Evolutionary conservation across 441 rosid genomes (phyloP).

Genomic region (Gossypium lobatum): DNA sequence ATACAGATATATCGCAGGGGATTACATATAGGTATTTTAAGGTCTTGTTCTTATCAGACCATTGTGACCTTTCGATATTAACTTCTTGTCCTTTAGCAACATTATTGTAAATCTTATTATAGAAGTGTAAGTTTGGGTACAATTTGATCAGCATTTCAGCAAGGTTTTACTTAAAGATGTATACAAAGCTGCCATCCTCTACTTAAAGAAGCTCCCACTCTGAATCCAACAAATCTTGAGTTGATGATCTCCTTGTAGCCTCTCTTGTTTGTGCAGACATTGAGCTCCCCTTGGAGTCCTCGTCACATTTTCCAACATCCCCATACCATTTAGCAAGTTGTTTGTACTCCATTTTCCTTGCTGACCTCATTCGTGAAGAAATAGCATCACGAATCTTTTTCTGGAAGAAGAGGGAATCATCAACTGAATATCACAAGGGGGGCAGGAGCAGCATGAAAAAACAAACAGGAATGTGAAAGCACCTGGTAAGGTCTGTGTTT

Average conservation of each 20-base stretch:
- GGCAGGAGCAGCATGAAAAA: not conserved
- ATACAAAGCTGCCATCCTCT: conserved; percentile 14
- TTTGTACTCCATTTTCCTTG: conserved; percentile 57
- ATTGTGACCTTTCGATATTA: no score
- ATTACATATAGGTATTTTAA: no score
- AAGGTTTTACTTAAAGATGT: conserved; percentile 15
- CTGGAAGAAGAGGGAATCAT: conserved; percentile 16
- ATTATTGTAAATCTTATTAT: no score
- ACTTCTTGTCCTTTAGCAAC: no score
- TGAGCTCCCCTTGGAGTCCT: conserved; percentile 17
- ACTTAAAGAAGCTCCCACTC: conserved; percentile 64
- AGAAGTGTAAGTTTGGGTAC: no score
- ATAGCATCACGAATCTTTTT: conserved; percentile 54
- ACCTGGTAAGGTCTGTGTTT: conserved; percentile 41
- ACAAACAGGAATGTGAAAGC: not conserved
- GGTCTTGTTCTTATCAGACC: no score
- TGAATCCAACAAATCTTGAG: conserved; percentile 28
- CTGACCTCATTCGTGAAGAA: conserved; percentile 48
- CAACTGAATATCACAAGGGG: not conserved
- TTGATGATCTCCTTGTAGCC: conserved; percentile 16
- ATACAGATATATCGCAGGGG: no score
- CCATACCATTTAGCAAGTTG: conserved; percentile 43
- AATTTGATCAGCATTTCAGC: not conserved
- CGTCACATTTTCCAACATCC: conserved; percentile 27
- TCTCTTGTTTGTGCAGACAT: conserved; percentile 9